These are phyloP conservation scores for Trypanosoma scelopori DNA, from an alignment of 208 protist species.

Conservation along the genomic window DNA sequence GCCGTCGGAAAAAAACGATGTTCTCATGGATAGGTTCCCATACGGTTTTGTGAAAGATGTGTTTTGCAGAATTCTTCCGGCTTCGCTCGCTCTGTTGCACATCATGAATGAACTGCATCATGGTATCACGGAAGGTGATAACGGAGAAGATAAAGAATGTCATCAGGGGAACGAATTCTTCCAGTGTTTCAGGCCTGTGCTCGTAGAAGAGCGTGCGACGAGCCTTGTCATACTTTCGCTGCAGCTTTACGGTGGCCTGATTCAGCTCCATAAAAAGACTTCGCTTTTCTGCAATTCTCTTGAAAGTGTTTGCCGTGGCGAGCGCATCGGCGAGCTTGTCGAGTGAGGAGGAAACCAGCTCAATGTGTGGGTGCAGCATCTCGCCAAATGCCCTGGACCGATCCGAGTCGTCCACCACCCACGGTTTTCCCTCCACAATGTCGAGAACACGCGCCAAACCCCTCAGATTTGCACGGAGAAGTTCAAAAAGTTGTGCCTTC, in stretches of 20 bases:
- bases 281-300: slow-evolving; percentile 38
- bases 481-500: slow-evolving; percentile 69
- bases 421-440: slow-evolving; percentile 72
- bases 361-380: slow-evolving; percentile 54
- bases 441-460: slow-evolving; percentile 80
- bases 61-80: slow-evolving; percentile 6
- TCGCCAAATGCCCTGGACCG: slow-evolving; percentile 67
- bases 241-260: slow-evolving; percentile 52
- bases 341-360: slow-evolving; percentile 51
- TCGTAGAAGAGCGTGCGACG: slow-evolving; percentile 85
- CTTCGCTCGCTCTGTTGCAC: slow-evolving; percentile 19
- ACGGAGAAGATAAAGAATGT: slow-evolving; percentile 90
- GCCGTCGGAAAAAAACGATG: slow-evolving; percentile 47
- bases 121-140: slow-evolving; percentile 72
- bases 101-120: slow-evolving; percentile 61
- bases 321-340: slow-evolving; percentile 67
- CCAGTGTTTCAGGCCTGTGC: slow-evolving; percentile 55
- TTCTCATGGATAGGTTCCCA: slow-evolving; percentile 62
- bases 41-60: slow-evolving; percentile 45
- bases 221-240: slow-evolving; percentile 56
- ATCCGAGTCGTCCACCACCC: slow-evolving; percentile 71
- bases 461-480: slow-evolving; percentile 74
- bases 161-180: slow-evolving; percentile 91
- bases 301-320: slow-evolving; percentile 44
- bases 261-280: slow-evolving; percentile 44